phyloP scores from a whole-genome alignment of 805 yeast genomes.

The Kluyveromyces aestuarii region DNA sequence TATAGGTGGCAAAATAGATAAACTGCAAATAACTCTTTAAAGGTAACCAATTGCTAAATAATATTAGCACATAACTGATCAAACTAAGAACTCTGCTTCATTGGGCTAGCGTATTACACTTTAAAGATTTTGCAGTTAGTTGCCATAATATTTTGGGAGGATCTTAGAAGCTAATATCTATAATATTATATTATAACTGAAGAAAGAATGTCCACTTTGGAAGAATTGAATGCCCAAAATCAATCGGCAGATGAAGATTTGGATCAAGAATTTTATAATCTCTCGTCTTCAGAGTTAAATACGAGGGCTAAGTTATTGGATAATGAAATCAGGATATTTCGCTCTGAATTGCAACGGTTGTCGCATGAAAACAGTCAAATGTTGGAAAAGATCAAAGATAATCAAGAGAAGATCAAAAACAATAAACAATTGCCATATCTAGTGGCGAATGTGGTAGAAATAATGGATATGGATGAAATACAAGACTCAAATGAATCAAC shows the following conservation, averaged over 20 bases:
- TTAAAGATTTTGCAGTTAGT: background rate
- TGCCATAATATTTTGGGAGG: background rate
- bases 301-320: conserved; percentile 84
- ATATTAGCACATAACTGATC: no score
- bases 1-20: background rate
- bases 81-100: no score
- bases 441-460: conserved; percentile 94
- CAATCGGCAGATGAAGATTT: conserved; percentile 45
- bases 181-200: background rate
- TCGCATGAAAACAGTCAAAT: conserved; percentile 89
- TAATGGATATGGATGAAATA: conserved; percentile 79
- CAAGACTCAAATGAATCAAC: conserved; percentile 49
- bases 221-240: conserved; percentile 57
- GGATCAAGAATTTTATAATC: conserved; percentile 71
- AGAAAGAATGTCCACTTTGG: conserved; percentile 64
- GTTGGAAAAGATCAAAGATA: conserved; percentile 90
- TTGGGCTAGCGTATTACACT: no score
- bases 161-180: background rate
- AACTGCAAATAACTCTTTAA: no score
- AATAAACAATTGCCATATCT: conserved; percentile 92
- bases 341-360: conserved; percentile 82
- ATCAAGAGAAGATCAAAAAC: conserved; percentile 90
- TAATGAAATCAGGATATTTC: conserved; percentile 91
- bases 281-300: conserved; percentile 73
- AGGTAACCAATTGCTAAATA: no score